Evolutionary conservation across 768 basidiomycete genomes (phyloP), one percentile per base, ranked within the genome.

Genomic region (Nidula microcarpa): DNA sequence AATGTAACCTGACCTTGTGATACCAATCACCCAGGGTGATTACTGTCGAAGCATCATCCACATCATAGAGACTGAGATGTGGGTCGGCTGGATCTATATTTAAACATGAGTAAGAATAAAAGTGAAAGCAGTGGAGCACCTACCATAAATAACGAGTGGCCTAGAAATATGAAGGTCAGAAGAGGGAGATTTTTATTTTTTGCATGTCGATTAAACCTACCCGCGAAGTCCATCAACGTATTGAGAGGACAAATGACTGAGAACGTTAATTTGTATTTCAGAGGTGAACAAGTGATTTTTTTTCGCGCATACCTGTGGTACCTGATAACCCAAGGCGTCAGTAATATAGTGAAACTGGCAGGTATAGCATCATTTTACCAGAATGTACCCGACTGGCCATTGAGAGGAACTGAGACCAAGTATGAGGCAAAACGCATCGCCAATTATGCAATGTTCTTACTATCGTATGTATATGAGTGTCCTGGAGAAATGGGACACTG

Each of bases 11-110:
- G 36, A 41, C 37, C 37, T 34, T 18, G 14, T 58, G 56, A 41
- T 41, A 61, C 63, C 63, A 64, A 43, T 64, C 63, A 7, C 54
- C 61, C 9, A 64, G 49, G 1, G 59, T 64, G 14, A 64, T 64
- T 8, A 64, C 57, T 0, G 63, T 64, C 11, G 52, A 47, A 35
- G 16, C 49, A 50, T 50, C 14, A 23, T 50, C 49, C 14, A 35
- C 49, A 11, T 63, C 62, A 16, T 63, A 63, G 11, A 61, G 47
- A 0, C 47, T 43, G 6, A 56, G 49, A 14, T 63, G 57, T 0
- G 62, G 62, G 34, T 63, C 62, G 4, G 17, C 43, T 5, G 63
- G 63, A 39, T 65, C 55, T 5, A 49, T 46, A 47, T 32, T n/a
- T n/a, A n/a, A n/a, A n/a, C n/a, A n/a, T n/a, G n/a, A n/a, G n/a